Evolutionary conservation across 345 rosid genomes (phyloP), one percentile per base, ranked within the genome.

Genomic region (Brassica incana): DNA sequence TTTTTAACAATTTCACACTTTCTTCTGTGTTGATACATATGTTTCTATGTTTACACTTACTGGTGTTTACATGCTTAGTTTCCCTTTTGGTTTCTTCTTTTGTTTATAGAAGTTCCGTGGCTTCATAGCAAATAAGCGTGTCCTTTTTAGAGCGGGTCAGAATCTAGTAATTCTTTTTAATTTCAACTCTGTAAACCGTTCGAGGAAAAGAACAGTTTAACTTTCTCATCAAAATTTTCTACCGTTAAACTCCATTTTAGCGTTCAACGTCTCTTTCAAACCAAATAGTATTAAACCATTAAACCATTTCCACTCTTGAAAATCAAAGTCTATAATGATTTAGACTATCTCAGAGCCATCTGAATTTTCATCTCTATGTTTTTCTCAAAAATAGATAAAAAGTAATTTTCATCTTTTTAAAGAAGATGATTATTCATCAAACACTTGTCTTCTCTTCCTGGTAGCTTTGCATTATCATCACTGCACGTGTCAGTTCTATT

Each of bases 31-130:
- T 65, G 73, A 18, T 58, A 16, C 61, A 78, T 58, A 72, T 66
- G 73, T 66, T 72, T 65, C 54, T 70, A 9, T 78, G 72, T 78
- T 71, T 72, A 54, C 61, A 54, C 61, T 54, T 54, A 74, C 73
- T 74, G 77, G 66, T 78, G 8, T 59, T 73, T 60, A 60, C 65
- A 43, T 73, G 68, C 35, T 72, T 59, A 66, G 75, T 62, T 60
- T 15, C 68, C 62, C 5, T 65, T 56, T 77, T 71, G 33, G 25
- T 9, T 8, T 4, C 15, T 77, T 50, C 16, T 50, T 64, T 72
- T 72, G 12, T 70, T 48, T 48, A 33, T 61, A 62, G 18, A 50
- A 63, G 20, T 63, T 77, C 33, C 62, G 50, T 69, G 80, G 70
- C 70, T 66, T 20, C 50, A 15, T 15, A 15, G 7, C 62, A 27